Evolutionary conservation across 345 rosid genomes (phyloP), one percentile per base, ranked within the genome.

Genomic region (Erysimum cheiranthoides): DNA sequence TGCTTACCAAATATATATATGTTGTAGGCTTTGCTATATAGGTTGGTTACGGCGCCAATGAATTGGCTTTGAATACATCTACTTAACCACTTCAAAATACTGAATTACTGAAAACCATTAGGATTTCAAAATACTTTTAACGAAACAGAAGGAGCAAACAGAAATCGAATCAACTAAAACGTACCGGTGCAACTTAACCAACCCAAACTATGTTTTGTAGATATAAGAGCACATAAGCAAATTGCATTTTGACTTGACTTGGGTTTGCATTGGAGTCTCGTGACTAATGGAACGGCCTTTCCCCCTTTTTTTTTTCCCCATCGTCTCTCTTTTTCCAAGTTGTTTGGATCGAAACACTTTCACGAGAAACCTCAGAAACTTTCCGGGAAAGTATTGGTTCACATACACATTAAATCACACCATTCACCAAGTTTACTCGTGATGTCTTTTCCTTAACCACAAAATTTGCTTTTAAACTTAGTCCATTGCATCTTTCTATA

Each of bases 301-400:
- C 16, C 17, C 3, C 40, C 16, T 9, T 8, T 10, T 0, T n/a
- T 43, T 4, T n/a, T 56, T 30, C 18, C 76, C 18, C 76, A 50
- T 72, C 21, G 68, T 72, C 61, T 45, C 50, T 74, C 73, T 54
- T 76, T 67, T 77, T 77, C 80, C 80, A 64, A 71, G 73, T 65
- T 36, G 76, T 57, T 71, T 6, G 76, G 80, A 77, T 64, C 46
- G 11, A 64, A 71, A 57, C 54, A 57, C 47, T 77, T 65, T 71
- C 80, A 77, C 80, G 76, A 71, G 80, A 77, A 71, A 65, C 54
- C 73, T 71, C 50, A 57, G 53, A 21, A 71, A 58, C 68, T 71
- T 77, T 71, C 71, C 38, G 4, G 73, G 73, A 77, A 77, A 71
- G 80, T 58, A 39, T 57, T 47, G 61, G 56, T 56, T 46, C 68